Base-by-base conservation (phyloP, 2,329 filamentous ascomycete species). In the Teratosphaeria viscida region DNA sequence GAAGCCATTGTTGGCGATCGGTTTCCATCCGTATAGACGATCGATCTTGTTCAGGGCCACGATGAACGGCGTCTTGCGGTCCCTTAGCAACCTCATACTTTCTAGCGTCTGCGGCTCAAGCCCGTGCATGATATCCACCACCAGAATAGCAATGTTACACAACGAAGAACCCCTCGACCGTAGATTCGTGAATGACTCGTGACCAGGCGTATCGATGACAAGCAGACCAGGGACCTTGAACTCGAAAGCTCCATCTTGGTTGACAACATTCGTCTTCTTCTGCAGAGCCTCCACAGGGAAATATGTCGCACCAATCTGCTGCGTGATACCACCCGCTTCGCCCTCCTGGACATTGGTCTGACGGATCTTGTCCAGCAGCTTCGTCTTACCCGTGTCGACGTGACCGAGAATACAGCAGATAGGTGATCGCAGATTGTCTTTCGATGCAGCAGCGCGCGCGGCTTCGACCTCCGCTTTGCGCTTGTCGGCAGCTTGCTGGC, bases 321-420 rank as follows among this genome's bases (percentile, higher is more conserved):
- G 94, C 7, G 94, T 99, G 71, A 99, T 99, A 86, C 94, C 94
- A 81, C 94, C 95, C 49, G 94, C 95, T 83, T 99, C 94, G 70
- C 94, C 94, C 77, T 97, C 94, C 73, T 99, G 95, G 39, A 99
- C 94, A 72, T 99, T 97, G 60, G 94, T 97, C 76, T 96, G 91
- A 71, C 94, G 89, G 71, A 99, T 90, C 80, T 99, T 99, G 81
- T 99, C 94, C 60, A 99, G 83, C 64, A 99, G 81, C 79, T 97
- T 99, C n/a, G 94, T 99, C 81, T 99, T 99, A 75, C 94, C 94
- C 54, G 95, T 99, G 86, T 99, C 94, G 84, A 99, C 94, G 84
- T 99, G 94, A 70, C 94, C 94, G 65, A 99, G 85, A 83, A 99
- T 99, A 87, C 92, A 97, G 82, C 94, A 97, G 77, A 99, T 99